phyloP scores from a whole-genome alignment of 31 red algal genomes.

The Endocladia muricata region DNA sequence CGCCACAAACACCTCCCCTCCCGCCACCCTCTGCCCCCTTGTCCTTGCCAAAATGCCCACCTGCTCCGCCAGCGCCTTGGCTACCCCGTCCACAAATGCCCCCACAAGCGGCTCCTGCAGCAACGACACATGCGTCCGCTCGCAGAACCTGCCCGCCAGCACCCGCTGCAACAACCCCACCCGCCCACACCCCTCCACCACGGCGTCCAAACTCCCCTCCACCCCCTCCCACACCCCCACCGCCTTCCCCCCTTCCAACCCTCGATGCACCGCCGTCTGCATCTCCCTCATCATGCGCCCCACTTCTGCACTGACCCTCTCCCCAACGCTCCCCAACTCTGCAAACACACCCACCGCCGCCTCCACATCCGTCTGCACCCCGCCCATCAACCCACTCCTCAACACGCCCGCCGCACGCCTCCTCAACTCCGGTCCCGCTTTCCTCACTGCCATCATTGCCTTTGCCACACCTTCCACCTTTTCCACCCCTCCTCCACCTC shows the following conservation, averaged over 20 bases:
- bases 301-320: slow-evolving; percentile 46
- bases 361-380: slow-evolving; percentile 38
- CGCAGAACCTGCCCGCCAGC: slow-evolving; percentile 35
- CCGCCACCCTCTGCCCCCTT: slow-evolving; percentile 21
- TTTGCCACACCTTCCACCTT: slow-evolving; percentile 58
- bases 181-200: slow-evolving; percentile 42
- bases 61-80: slow-evolving; percentile 26
- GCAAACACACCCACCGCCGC: slow-evolving; percentile 40
- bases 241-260: slow-evolving; percentile 33
- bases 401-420: slow-evolving; percentile 40
- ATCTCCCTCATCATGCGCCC: slow-evolving; percentile 53
- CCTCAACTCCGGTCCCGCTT: slow-evolving; percentile 45
- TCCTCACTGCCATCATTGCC: slow-evolving; percentile 62
- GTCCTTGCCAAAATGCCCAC: slow-evolving; percentile 26
- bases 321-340: slow-evolving; percentile 32
- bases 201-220: slow-evolving; percentile 39
- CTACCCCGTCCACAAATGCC: slow-evolving; percentile 36
- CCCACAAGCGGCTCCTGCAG: slow-evolving; percentile 42
- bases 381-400: slow-evolving; percentile 35
- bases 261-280: slow-evolving; percentile 45
- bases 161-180: slow-evolving; percentile 54
- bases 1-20: slow-evolving; percentile 48
- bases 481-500: slow-evolving; percentile 10
- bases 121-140: slow-evolving; percentile 27
- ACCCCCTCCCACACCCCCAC: slow-evolving; percentile 40